These are phyloP conservation scores for Elymus sibiricus DNA, from an alignment of 176 grass and related monocot species.

Conservation along the genomic window DNA sequence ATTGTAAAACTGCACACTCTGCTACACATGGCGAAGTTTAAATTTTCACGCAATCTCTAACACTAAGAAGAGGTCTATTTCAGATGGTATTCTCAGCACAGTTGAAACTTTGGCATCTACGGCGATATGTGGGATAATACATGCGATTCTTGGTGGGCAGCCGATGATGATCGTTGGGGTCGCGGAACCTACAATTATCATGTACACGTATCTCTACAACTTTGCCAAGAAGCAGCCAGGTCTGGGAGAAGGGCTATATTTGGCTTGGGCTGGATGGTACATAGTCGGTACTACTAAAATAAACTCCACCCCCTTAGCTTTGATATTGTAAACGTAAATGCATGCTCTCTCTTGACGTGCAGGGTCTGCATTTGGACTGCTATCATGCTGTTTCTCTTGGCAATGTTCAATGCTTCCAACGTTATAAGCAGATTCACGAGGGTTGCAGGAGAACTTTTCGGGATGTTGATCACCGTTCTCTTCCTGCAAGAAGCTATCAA, in stretches of 20 bases:
- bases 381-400: slow-evolving; percentile 69
- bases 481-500: slow-evolving; percentile 93
- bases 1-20: not conserved
- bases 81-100: slow-evolving; percentile 73
- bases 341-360: slow-evolving; percentile 1
- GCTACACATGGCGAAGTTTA: not conserved
- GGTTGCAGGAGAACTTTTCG: slow-evolving; percentile 92
- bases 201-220: slow-evolving; percentile 92
- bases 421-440: slow-evolving; percentile 94
- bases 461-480: slow-evolving; percentile 93
- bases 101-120: slow-evolving; percentile 89
- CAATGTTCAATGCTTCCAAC: slow-evolving; percentile 76
- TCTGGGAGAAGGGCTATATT: slow-evolving; percentile 63
- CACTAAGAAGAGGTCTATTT: not conserved
- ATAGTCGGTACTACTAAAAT: not conserved
- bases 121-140: slow-evolving; percentile 81
- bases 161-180: slow-evolving; percentile 91
- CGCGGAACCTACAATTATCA: slow-evolving; percentile 89
- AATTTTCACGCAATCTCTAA: not conserved
- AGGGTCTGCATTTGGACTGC: slow-evolving; percentile 99
- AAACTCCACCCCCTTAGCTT: slow-evolving; percentile 1
- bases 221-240: slow-evolving; percentile 62
- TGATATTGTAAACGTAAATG: not conserved
- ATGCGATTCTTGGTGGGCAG: slow-evolving; percentile 85
- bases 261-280: slow-evolving; percentile 97